These are phyloP conservation scores for Leptomonas pyrrhocoris DNA, from an alignment of 208 protist species.

Conservation along the genomic window DNA sequence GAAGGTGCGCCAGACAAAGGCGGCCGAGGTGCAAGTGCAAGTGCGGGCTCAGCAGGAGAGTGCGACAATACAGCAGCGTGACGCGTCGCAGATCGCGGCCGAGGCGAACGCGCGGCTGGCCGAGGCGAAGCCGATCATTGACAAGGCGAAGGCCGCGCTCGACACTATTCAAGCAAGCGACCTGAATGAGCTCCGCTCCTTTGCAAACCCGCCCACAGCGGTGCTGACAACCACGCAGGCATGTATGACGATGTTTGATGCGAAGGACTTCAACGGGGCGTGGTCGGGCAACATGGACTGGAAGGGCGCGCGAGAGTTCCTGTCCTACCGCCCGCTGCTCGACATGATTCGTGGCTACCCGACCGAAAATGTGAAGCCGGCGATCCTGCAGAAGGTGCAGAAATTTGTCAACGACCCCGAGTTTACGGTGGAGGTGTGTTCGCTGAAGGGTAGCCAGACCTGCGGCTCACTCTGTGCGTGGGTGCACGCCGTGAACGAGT, in stretches of 20 bases:
- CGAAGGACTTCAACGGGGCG: slow-evolving; percentile 84
- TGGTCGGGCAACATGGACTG: slow-evolving; percentile 91
- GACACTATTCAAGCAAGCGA: slow-evolving; percentile 94
- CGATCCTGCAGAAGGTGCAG: slow-evolving; percentile 88
- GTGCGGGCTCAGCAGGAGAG: slow-evolving; percentile 91
- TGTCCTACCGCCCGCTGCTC: slow-evolving; percentile 94
- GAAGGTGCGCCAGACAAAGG: slow-evolving; percentile 84
- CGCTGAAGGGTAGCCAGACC: slow-evolving; percentile 92
- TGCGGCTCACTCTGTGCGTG: slow-evolving; percentile 96
- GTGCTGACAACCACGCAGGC: slow-evolving; percentile 96
- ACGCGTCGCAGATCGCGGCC: slow-evolving; percentile 85
- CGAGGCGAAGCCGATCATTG: slow-evolving; percentile 94
- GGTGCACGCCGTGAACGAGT: slow-evolving; percentile 96
- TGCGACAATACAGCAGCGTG: slow-evolving; percentile 83
- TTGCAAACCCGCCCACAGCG: slow-evolving; percentile 93
- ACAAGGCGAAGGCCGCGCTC: slow-evolving; percentile 92
- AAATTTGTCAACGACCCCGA: slow-evolving; percentile 95
- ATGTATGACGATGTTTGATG: slow-evolving; percentile 96
- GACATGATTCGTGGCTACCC: slow-evolving; percentile 94
- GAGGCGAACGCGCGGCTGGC: slow-evolving; percentile 93
- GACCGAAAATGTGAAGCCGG: slow-evolving; percentile 94
- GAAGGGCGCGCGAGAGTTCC: slow-evolving; percentile 91
- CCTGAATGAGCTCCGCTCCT: slow-evolving; percentile 95
- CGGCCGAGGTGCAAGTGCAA: slow-evolving; percentile 86
- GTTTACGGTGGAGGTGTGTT: slow-evolving; percentile 94